A percentile compares a stretch with the other conserved stretches of the same genome.
Evolutionary conservation across 345 rosid species (phyloP).

Genomic region (Populus deltoides): DNA sequence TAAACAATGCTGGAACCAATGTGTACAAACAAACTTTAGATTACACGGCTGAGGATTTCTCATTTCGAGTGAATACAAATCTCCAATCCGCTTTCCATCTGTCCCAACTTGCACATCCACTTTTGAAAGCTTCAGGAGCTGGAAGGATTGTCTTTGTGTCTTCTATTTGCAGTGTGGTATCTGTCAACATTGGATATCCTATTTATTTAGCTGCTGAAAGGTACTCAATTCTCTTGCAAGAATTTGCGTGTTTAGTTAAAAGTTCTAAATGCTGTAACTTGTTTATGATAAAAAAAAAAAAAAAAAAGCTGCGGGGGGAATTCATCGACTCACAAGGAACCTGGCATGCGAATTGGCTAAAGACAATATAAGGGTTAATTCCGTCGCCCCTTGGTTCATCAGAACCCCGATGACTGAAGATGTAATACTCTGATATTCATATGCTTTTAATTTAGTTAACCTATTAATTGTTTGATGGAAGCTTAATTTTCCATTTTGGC

Average conservation of each 20-base stretch:
- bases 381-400: neutral
- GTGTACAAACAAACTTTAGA: neutral
- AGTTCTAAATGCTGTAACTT: neutral
- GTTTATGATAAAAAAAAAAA: neutral
- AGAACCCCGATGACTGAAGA: neutral
- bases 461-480: neutral
- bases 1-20: neutral
- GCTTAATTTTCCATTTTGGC: neutral
- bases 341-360: conserved; percentile 1
- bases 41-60: neutral
- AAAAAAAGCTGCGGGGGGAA: neutral
- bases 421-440: neutral
- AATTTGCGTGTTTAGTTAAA: neutral
- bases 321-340: neutral
- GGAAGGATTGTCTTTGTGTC: neutral
- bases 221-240: neutral
- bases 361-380: neutral
- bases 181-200: neutral
- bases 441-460: neutral
- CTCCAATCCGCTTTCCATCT: neutral
- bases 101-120: neutral
- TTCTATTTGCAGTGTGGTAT: neutral
- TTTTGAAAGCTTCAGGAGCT: conserved; percentile 1
- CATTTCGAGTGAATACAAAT: neutral
- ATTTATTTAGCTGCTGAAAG: neutral